Conservation (phyloP, 225 moss, liverwort and hornwort species). For the Rhytidiadelphus loreus region DNA sequence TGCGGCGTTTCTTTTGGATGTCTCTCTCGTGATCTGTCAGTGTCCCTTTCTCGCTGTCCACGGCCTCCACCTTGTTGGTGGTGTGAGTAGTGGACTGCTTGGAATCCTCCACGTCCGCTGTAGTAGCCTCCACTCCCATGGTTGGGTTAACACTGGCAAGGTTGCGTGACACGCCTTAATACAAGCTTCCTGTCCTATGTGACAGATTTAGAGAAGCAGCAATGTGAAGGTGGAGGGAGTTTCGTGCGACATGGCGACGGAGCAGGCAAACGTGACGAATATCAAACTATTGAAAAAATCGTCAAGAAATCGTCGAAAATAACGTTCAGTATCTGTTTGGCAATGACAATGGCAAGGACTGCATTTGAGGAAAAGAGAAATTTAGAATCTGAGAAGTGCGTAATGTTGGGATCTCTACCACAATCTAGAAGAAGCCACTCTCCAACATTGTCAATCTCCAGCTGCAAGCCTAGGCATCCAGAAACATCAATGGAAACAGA, state of each 20-base stretch:
- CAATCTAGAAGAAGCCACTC: background rate
- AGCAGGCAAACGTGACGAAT: background rate
- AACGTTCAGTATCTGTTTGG: background rate
- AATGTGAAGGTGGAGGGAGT: background rate
- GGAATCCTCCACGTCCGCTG: background rate
- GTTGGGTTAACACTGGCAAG: background rate
- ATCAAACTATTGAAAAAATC: background rate
- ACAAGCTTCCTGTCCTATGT: background rate
- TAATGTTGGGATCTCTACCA: background rate
- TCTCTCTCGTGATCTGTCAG: background rate
- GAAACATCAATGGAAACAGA: background rate
- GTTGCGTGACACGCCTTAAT: background rate
- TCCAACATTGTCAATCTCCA: background rate
- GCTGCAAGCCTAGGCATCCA: background rate
- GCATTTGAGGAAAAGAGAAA: background rate
- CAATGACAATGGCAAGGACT: background rate
- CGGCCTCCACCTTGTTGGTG: constrained; percentile 8
- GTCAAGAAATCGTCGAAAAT: background rate
- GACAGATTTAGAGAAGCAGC: background rate
- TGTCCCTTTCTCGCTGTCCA: constrained; percentile 7
- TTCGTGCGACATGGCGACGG: background rate
- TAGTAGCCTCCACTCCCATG: constrained; percentile 11
- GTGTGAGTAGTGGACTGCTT: background rate
- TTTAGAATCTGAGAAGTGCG: background rate
- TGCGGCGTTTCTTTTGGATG: background rate